Base-by-base conservation (phyloP, 2,329 filamentous ascomycete genomes). In the Monosporascus sp. region DNA sequence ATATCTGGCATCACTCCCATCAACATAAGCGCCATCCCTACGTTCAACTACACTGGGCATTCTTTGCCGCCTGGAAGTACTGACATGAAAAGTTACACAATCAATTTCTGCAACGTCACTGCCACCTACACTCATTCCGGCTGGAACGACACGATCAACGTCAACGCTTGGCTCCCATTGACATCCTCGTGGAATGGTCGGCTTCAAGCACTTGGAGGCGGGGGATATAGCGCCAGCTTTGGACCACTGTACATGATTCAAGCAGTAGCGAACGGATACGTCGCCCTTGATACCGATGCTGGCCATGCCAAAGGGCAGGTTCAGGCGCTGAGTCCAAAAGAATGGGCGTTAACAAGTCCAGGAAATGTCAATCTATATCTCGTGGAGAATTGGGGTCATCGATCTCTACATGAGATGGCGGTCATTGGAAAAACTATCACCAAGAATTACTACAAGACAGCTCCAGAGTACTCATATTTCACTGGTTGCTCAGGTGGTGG, bases 401-500 rank as follows among this genome's bases (percentile, higher is more conserved):
- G 51, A 1, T 67, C 69, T 3, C 52, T 69, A 22, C 78, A 82
- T 58, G 77, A 76, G 38, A 76, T 75, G 41, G 73, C 77, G 0
- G 67, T 76, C 6, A 59, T 78, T 1, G 74, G 74, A 22, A 84
- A 84, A 60, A 55, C 70, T 4, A 58, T 84, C 20, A 72, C 74
- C 3, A 60, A 73, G 24, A 63, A 67, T 8, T 82, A 76, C 63
- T 84, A 84, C 59, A 67, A 71, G n/a, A 55, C 62, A 20, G 60
- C 66, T 0, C 70, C 73, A 1, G 63, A 67, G 2, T 78, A 76
- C 60, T 77, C 73, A n/a, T 82, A 81, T 63, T 82, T 74, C 62
- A 70, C 72, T 46, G 80, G 80, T 27, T 82, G 80, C 62, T 79
- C 76, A 2, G 80, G 76, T 0, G 80, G 80, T 26, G 80, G 80